Base-by-base conservation (phyloP, 2,329 filamentous ascomycete species). In the Bipolaris zeicola region DNA sequence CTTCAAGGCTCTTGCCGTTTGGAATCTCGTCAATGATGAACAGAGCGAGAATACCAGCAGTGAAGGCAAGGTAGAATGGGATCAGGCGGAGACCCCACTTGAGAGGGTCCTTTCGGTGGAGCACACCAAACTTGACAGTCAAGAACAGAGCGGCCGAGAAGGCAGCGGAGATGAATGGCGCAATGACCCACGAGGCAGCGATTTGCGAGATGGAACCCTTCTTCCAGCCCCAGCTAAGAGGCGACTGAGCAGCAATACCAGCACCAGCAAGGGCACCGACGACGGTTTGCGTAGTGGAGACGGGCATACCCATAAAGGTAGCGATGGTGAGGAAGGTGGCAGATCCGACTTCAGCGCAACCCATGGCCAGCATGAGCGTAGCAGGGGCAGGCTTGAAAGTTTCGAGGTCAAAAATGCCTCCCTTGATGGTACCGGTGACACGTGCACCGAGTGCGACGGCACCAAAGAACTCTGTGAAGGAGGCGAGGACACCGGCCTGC, bases 251-350 rank as follows among this genome's bases (percentile, higher is more conserved):
- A 16, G 83, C 85, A 38, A 88, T 78, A 50, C 85, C 85, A 67
- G 86, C 83, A 54, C 85, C 85, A 51, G 86, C 77, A 33, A 88
- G 79, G 58, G 83, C 83, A 18, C 83, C 84, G 59, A 87, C 81
- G 57, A 87, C 81, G 8, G 84, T 85, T 70, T 87, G 84, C 2
- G 85, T 87, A 2, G 85, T 86, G 0, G 84, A 86, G 18, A 87
- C 84, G 34, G 85, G 85, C 61, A 86, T 78, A 37, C 83, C 84
- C n/a, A 41, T 41, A 38, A 62, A 71, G 3, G 85, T 87, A 34
- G 83, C 83, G 59, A 86, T 69, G 55, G 84, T 86, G 13, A 87
- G 50, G 39, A 57, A 57, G 6, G 45, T 43, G n/a, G 54, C 54
- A 6, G 54, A 57, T 28, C 50, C 54, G 8, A 57, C 54, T 24